Evolutionary conservation across 192 early-diverging fungal species (phyloP), one percentile per base, ranked within the genome.

Genomic region (Chytriomyces sp.): DNA sequence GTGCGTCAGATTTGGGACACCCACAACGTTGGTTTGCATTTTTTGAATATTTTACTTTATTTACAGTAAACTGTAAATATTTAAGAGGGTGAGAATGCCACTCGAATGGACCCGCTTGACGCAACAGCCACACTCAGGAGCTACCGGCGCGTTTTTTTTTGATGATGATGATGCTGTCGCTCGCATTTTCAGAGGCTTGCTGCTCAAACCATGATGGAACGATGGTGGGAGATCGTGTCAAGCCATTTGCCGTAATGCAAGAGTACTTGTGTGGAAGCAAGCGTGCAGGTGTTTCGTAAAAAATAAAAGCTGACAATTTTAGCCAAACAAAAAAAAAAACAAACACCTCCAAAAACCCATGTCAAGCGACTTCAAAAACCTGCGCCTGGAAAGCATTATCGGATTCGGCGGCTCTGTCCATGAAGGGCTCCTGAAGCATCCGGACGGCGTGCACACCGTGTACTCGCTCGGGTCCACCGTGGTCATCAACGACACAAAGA

Each of bases 401-500:
- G 86, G 86, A 13, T 88, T 88, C 53, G 81, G 84, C 60, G 86
- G 86, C 82, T 79, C 82, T 48, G 87, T 88, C 10, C 85, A 79
- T 23, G 53, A 81, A 6, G 87, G 87, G 3, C 74, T 84, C 26
- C 45, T 85, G 35, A 86, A 86, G 70, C 88, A 89, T 76, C 86
- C 88, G 3, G 64, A 88, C 57, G 88, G 88, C 28, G 75, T 80
- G 35, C 86, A 89, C 76, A 84, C 65, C 35, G 72, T 89, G 43
- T 89, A 89, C 80, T 81, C 84, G n/a, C 80, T 89, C 8, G 88
- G 88, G 28, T 85, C 85, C 3, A 89, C 84, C 6, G 85, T 89
- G 43, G 86, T 89, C 16, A 65, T 89, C 28, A 53, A 81, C 59
- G 77, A 86, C 66, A 35, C 76, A 20, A 71, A 71, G n/a, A 67